Evolutionary conservation across 2,329 filamentous ascomycete species (phyloP).

Genomic region (Onygenales sp.): DNA sequence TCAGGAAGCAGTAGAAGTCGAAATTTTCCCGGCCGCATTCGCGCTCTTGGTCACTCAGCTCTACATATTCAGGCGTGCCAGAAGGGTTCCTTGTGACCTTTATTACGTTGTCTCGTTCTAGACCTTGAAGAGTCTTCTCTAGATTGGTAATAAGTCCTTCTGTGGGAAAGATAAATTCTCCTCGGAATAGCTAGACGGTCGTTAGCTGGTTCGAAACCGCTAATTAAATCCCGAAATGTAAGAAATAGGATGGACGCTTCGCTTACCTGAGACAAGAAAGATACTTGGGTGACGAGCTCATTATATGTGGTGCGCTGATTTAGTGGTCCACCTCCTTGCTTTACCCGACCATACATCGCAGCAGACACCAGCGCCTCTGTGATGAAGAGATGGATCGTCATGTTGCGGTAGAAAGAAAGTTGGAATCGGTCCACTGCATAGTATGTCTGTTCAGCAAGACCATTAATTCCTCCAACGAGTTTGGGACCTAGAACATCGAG

Average conservation of each 20-base stretch:
- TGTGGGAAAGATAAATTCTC: constrained; percentile 92
- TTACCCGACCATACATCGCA: constrained; percentile 83
- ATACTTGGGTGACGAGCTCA: constrained; percentile 67
- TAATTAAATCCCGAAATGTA: neutral
- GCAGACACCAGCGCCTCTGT: constrained; percentile 83
- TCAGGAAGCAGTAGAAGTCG: constrained; percentile 97
- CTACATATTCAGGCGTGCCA: constrained; percentile 53
- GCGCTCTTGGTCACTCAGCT: constrained; percentile 67
- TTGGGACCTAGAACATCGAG: constrained; percentile 86
- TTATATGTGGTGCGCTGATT: constrained; percentile 69
- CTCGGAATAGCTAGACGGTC: constrained; percentile 62
- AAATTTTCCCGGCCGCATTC: constrained; percentile 81
- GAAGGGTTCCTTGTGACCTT: constrained; percentile 50
- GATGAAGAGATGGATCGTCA: constrained; percentile 98
- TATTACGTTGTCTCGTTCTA: constrained; percentile 73
- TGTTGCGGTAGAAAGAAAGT: constrained; percentile 95
- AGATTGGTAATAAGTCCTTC: constrained; percentile 75
- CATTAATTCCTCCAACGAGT: constrained; percentile 69
- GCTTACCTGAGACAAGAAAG: constrained; percentile 65
- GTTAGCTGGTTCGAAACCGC: constrained; percentile 8
- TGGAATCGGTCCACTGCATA: constrained; percentile 95
- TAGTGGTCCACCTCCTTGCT: constrained; percentile 75
- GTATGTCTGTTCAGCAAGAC: constrained; percentile 81
- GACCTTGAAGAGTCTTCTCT: constrained; percentile 63
- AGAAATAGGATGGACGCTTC: neutral